Evolutionary conservation across 495 filamentous ascomycete genomes (phyloP), one percentile per base, ranked within the genome.

Genomic region (Rostrohypoxylon terebratum): DNA sequence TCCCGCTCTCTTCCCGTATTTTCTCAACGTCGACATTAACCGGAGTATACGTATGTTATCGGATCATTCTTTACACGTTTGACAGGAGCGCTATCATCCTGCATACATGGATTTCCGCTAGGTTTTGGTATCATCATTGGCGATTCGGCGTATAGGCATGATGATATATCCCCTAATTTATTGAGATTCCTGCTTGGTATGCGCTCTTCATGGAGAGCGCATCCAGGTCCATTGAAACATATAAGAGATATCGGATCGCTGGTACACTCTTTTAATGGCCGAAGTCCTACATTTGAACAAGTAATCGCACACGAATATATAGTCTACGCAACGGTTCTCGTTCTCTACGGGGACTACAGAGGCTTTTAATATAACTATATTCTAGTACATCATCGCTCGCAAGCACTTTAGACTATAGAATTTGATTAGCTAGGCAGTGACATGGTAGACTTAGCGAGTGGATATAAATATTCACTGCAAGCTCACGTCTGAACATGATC

Each of bases 231-330:
- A 25, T 25, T 69, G 38, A 31, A 55, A 34, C 28, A 58, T 51
- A 33, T 42, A 67, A 69, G 71, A 69, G 61, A 73, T 66, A 58
- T 73, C 71, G 60, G 66, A 53, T 62, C 53, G 42, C 34, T 59
- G 66, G 66, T 66, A 69, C 71, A 69, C 48, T 73, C 71, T 55
- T 53, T 73, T 73, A 63, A 58, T 51, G 3, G 53, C 40, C 16
- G n/a, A 53, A 25, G 48, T 55, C 62, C 48, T 63, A 40, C 1
- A 25, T 45, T 48, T 34, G 57, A 68, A 66, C 61, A 51, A 59
- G 57, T 68, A 68, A 64, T 64, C 10, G 31, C 53, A 61, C 23
- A 73, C 38, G 55, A 65, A 64, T 64, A 50, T 60, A 65, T 20
- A n/a, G n/a, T n/a, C 47, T 48, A 38, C 42, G 59, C 14, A 28